phyloP scores from a whole-genome alignment of 495 filamentous ascomycete genomes.

The Podospora comata region DNA sequence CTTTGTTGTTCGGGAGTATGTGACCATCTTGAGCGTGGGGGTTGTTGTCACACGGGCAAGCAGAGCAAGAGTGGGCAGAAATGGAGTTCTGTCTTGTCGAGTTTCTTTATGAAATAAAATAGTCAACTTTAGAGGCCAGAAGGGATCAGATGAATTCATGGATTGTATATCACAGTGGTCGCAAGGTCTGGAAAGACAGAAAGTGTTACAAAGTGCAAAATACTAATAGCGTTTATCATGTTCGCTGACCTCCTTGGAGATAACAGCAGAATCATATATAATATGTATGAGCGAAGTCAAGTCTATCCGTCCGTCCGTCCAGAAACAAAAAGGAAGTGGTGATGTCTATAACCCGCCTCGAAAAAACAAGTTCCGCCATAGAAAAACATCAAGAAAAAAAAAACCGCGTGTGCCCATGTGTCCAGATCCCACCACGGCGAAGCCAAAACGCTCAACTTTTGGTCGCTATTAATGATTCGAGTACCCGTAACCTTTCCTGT shows the following conservation, averaged over 20 bases:
- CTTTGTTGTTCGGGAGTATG: not conserved
- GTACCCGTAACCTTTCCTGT: not conserved
- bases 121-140: not conserved
- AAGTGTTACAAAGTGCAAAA: not conserved
- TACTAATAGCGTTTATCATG: not conserved
- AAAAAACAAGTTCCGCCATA: conserved; percentile 7
- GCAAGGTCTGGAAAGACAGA: not conserved
- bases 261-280: not conserved
- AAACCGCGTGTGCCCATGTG: conserved; percentile 13
- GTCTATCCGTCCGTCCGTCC: conserved; percentile 23
- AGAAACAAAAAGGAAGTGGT: conserved; percentile 24
- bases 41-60: not conserved
- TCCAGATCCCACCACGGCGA: conserved; percentile 14
- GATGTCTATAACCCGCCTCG: conserved; percentile 23
- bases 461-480: conserved; percentile 12
- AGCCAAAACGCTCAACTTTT: conserved; percentile 5
- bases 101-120: not conserved
- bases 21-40: not conserved
- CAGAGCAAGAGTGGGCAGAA: not conserved
- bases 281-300: conserved; percentile 17
- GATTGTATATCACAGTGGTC: not conserved
- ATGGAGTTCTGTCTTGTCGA: not conserved
- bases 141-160: not conserved
- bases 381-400: conserved; percentile 10
- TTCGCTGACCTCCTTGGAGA: not conserved